These are phyloP conservation scores for Begonia masoniana DNA, from an alignment of 306 rosid species.

Conservation along the genomic window DNA sequence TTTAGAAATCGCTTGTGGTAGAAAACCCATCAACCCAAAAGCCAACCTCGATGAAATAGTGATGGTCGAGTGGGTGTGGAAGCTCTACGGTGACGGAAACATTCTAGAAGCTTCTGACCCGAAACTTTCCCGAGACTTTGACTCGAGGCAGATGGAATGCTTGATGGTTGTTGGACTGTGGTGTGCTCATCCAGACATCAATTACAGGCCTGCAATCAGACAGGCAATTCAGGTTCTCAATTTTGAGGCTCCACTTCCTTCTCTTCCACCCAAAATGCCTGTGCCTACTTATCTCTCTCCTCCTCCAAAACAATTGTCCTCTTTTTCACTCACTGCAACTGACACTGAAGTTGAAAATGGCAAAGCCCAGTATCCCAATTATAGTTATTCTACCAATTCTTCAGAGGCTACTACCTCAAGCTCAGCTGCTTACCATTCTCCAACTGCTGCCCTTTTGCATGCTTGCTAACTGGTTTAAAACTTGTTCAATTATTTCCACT, in stretches of 20 bases:
- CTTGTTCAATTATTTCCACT: too few species aligned
- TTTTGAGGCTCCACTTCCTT: conserved; percentile 14
- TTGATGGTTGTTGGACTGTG: conserved; percentile 21
- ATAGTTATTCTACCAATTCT: background rate
- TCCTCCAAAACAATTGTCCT: background rate
- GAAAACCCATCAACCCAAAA: conserved; percentile 9
- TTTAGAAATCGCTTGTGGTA: conserved; percentile 39
- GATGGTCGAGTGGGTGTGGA: conserved; percentile 30
- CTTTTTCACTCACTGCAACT: background rate
- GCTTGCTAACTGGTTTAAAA: background rate
- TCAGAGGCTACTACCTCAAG: conserved; percentile 1
- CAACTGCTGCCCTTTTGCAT: conserved; percentile 1
- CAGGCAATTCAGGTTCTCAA: conserved; percentile 20
- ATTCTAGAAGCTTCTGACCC: conserved; percentile 15
- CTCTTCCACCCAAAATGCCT: conserved; percentile 5
- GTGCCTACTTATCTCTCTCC: background rate
- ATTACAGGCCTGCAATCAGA: conserved; percentile 19
- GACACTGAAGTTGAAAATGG: background rate
- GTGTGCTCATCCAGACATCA: conserved; percentile 24
- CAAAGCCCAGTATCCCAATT: background rate
- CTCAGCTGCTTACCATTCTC: background rate
- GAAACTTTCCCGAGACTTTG: conserved; percentile 7
- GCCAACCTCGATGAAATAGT: background rate
- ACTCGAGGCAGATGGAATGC: conserved; percentile 11
- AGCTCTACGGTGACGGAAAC: conserved; percentile 8